phyloP scores from a whole-genome alignment of 306 rosid species.

The Medicago truncatula region DNA sequence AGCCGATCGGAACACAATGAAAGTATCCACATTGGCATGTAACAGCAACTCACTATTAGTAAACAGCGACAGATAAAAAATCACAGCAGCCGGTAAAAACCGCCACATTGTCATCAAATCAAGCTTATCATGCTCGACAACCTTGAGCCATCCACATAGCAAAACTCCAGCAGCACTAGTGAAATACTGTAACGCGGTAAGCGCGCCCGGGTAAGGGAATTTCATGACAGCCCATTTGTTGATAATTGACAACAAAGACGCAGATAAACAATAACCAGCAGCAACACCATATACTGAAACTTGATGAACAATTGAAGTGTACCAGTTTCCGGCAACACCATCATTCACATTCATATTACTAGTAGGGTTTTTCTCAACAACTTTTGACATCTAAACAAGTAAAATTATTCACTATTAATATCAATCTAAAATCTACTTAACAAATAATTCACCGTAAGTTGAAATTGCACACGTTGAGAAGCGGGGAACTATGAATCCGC shows the following conservation, averaged over 20 bases:
- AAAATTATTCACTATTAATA: conserved; percentile 1
- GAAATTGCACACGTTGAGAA: too few relatives aligned
- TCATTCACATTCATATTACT: conserved; percentile 29
- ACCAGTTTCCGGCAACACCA: conserved; percentile 55
- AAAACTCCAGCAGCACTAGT: conserved; percentile 83
- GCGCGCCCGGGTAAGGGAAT: conserved; percentile 91
- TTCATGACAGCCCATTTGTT: conserved; percentile 95
- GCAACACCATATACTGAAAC: conserved; percentile 78
- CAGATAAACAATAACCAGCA: conserved; percentile 87
- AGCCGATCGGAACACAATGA: conserved; percentile 77
- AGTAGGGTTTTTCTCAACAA: conserved; percentile 55
- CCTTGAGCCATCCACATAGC: conserved; percentile 59
- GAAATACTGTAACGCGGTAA: conserved; percentile 85
- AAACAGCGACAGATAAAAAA: conserved; percentile 82
- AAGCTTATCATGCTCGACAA: conserved; percentile 66
- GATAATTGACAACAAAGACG: conserved; percentile 85
- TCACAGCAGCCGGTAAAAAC: conserved; percentile 79
- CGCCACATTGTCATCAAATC: conserved; percentile 77
- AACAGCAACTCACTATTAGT: conserved; percentile 86
- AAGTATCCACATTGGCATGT: conserved; percentile 91
- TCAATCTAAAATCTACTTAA: neutral
- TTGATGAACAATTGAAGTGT: conserved; percentile 48
- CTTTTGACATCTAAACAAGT: conserved; percentile 56
- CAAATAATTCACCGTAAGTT: neutral
- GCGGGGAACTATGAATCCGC: too few relatives aligned